Conservation (phyloP, 1,284 basidiomycete genomes). For the Violaceomyces palustris region DNA sequence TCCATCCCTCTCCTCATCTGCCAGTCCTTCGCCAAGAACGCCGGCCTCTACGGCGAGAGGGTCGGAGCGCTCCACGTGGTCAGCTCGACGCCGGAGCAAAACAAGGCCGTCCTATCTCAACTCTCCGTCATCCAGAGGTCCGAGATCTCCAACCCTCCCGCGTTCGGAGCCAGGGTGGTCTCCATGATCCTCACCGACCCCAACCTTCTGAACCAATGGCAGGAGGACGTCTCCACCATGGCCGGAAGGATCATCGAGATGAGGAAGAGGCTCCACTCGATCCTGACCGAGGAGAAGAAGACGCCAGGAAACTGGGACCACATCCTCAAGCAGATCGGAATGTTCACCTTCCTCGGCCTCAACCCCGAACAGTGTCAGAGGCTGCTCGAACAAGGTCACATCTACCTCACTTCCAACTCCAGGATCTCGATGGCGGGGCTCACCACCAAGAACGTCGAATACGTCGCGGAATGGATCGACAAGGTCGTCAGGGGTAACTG, state of each 20-base stretch:
- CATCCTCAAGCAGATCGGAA: constrained; percentile 52
- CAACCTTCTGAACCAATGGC: constrained; percentile 76
- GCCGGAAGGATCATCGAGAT: constrained; percentile 83
- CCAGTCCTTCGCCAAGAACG: constrained; percentile 96
- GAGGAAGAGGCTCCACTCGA: constrained; percentile 71
- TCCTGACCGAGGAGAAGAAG: constrained; percentile 75
- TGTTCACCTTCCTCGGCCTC: constrained; percentile 50
- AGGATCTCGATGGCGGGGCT: constrained; percentile 86
- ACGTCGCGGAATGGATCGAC: constrained; percentile 50
- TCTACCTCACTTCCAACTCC: constrained; percentile 82
- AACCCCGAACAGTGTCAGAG: constrained; percentile 62
- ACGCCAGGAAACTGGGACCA: constrained; percentile 83
- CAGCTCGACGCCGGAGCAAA: constrained; percentile 28
- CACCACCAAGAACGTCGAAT: constrained; percentile 65
- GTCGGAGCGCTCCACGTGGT: constrained; percentile 61
- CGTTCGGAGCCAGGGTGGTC: constrained; percentile 81
- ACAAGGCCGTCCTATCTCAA: constrained; percentile 57
- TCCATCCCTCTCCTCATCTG: constrained; percentile 77
- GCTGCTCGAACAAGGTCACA: constrained; percentile 71
- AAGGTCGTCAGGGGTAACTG: constrained; percentile 42
- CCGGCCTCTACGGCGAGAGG: constrained; percentile 82
- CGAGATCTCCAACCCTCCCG: constrained; percentile 89
- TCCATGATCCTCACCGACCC: constrained; percentile 59
- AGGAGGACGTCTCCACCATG: constrained; percentile 85
- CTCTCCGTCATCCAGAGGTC: constrained; percentile 78